Base-by-base conservation (phyloP, 78 protist genomes). In the Pigoraptor vietnamica region DNA sequence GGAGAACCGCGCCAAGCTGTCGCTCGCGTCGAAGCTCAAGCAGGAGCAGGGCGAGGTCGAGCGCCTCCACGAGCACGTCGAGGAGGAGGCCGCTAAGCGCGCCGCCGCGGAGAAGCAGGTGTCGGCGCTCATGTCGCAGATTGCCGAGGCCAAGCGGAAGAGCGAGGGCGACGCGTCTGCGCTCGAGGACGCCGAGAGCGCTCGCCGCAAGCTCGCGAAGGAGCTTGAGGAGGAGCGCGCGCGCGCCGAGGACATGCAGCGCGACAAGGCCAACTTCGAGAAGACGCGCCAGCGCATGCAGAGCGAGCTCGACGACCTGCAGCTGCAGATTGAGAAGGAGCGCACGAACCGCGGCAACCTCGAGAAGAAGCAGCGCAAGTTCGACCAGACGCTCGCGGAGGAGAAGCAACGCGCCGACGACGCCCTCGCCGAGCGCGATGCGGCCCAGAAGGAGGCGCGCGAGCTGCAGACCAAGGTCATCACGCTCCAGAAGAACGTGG, bases 1-100 rank as follows among this genome's bases (percentile, higher is more conserved):
- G 32, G 92, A 93, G 90, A 90, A 83, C 37, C 92, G 92, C 82
- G 90, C 90, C 86, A 89, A 93, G 90, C 90, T 89, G 36, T 40
- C 82, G 0, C 88, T 93, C 0, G 67, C 35, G 23, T 33, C 90
- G 34, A 32, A 86, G 35, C 79, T n/a, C 82, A 39, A 48, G 82
- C 38, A 48, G 67, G 82, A 0, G 37, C 37, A 40, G 90, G 19
- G 35, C 55, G 89, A 88, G 82, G 9, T 48, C 34, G 40, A 21
- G 82, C 55, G 32, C 84, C 38, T 39, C 14, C 19, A 36, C 24
- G 92, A 93, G 35, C 0, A 2, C 67, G 34, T 93, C 35, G 91
- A 40, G 39, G 94, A 93, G 87, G 40, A 29, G 37, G 91, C 56
- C 1, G 40, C 35, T 36, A 86, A 89, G 67, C 24, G 24, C n/a